Percentiles rank a stretch among this genome's conserved stretches.
Evolutionary conservation across 768 basidiomycete genomes (phyloP).

Genomic region (Trametes gibbosa): DNA sequence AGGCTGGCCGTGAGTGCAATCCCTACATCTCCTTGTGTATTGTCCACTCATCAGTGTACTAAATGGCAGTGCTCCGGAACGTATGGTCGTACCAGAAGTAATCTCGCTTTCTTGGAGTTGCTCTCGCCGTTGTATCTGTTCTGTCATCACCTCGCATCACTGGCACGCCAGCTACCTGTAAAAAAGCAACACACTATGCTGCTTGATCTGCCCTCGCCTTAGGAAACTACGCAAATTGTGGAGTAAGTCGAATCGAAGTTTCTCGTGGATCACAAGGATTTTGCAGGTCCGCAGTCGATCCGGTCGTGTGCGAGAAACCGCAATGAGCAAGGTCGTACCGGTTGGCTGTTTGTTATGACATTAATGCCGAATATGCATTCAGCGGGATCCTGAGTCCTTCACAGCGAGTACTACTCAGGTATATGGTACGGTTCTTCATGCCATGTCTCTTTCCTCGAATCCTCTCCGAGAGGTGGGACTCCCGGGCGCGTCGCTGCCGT

Average conservation of each 20-base stretch:
- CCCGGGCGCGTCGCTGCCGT: neutral
- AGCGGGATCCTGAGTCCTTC: too few species aligned
- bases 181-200: conserved; percentile 3
- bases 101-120: conserved; percentile 24
- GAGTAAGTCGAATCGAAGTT: neutral
- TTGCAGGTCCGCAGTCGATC: neutral
- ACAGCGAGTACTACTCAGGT: neutral
- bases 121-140: conserved; percentile 24
- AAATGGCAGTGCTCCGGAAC: conserved; percentile 78
- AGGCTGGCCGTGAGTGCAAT: conserved; percentile 80
- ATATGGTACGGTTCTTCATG: neutral
- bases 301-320: too few species aligned
- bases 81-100: conserved; percentile 97
- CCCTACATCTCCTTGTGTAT: neutral
- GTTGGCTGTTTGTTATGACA: too few species aligned
- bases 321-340: too few species aligned
- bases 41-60: neutral
- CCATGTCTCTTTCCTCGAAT: conserved; percentile 6
- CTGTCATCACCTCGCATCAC: conserved; percentile 13
- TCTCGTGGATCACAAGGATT: neutral
- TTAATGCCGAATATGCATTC: too few species aligned
- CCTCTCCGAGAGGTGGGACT: neutral
- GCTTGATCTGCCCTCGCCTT: neutral
- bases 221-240: too few species aligned
- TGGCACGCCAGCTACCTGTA: conserved; percentile 3